Conservation (phyloP, 169 alveolate species). For the Plasmodium knowlesi region DNA sequence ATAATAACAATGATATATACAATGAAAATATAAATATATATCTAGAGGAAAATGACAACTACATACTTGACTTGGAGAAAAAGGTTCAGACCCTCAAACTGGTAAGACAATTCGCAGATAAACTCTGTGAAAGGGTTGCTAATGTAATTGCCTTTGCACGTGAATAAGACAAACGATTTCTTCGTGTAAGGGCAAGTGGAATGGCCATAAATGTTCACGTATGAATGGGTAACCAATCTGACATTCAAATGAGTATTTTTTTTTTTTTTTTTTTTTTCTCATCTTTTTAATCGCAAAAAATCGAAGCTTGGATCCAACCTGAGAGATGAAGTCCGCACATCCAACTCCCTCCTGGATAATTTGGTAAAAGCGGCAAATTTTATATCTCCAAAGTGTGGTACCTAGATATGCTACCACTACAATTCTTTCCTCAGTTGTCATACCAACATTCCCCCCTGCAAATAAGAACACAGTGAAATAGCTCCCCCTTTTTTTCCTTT, state of each 20-base stretch:
- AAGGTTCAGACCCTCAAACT: constrained; percentile 60
- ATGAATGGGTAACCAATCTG: not conserved
- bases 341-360: constrained; percentile 54
- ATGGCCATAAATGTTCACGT: not conserved
- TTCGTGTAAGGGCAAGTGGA: not conserved
- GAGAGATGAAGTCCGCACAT: constrained; percentile 68
- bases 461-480: not conserved
- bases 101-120: constrained; percentile 10
- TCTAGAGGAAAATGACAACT: constrained; percentile 71
- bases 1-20: constrained; percentile 31
- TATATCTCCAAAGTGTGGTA: not conserved
- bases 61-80: constrained; percentile 63
- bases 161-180: not conserved
- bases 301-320: constrained; percentile 64
- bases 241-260: not conserved
- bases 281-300: constrained; percentile 2
- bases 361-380: constrained; percentile 24
- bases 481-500: not conserved
- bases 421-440: not conserved
- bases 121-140: not conserved
- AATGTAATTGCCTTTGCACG: not conserved
- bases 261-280: not conserved
- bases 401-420: not conserved
- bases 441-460: not conserved
- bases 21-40: constrained; percentile 69